Evolutionary conservation across 2,329 filamentous ascomycete genomes (phyloP), one percentile per base, ranked within the genome.

Genomic region (Cladosporium colombiae): DNA sequence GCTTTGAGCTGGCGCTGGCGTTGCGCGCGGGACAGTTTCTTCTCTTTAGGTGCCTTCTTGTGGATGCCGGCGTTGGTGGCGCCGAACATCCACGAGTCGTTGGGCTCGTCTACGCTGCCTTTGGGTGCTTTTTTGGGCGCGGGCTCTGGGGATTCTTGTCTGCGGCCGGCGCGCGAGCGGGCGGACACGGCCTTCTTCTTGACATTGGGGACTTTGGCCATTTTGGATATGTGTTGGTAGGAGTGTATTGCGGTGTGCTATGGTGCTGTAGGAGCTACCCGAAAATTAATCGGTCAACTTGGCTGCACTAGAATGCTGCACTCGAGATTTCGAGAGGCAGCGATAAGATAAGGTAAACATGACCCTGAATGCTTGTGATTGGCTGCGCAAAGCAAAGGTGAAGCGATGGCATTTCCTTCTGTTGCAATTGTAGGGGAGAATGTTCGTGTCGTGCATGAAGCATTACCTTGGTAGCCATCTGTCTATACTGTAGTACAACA

Each of bases 161-260:
- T 88, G 74, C 90, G 86, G 49, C 90, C 89, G 66, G 89, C 90
- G 70, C 91, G 89, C 62, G 91, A 93, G 80, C 89, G 90, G 66
- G 87, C 78, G 5, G 90, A 91, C 46, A 83, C 82, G 64, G 81
- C 88, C 68, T 78, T 74, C 72, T 81, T 81, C 74, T 82, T 82
- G 60, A 78, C 69, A 67, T 82, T 82, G 60, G 79, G 75, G n/a
- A 77, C 80, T 71, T 82, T 82, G 31, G 78, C 80, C 79, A 81
- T 82, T 53, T 56, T 33, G 16, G n/a, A 23, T 55, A 18, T 55
- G 10, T 55, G 7, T 18, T 11, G 1, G 16, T 14, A n/a, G n/a
- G 27, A n/a, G 14, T 53, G 13, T 31, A 53, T 13, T 27, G 27
- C 10, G 50, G 27, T 21, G 27, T 53, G 7, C 18, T 21, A 13